Conservation (phyloP, 352 stramenopile genomes). For the Pythium phragmiticola region DNA sequence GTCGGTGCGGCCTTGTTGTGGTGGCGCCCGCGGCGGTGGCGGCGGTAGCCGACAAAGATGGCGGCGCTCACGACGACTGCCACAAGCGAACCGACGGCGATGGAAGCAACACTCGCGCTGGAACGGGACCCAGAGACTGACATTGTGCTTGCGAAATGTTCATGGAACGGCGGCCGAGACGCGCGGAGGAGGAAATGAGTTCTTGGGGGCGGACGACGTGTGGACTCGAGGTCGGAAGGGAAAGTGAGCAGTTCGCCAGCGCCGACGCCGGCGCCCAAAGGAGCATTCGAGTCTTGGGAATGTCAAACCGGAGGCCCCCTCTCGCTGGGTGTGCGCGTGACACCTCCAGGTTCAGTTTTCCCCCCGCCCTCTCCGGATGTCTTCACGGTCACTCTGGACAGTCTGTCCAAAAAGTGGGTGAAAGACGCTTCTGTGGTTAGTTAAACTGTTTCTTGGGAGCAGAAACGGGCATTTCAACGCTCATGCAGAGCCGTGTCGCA, state of each 20-base stretch:
- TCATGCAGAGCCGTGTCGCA: too few species aligned
- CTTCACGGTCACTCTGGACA: not conserved
- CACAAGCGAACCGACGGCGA: conserved; percentile 4
- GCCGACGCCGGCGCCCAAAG: too few species aligned
- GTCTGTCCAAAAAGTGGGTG: too few species aligned
- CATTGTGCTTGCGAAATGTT: conserved; percentile 2
- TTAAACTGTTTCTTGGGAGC: too few species aligned
- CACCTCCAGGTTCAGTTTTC: not conserved
- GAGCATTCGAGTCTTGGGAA: not conserved
- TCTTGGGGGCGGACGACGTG: not conserved
- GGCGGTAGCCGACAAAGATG: conserved; percentile 8
- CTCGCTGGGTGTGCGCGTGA: not conserved
- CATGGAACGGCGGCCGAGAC: conserved; percentile 7
- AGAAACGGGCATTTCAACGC: too few species aligned
- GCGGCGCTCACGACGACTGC: conserved; percentile 9
- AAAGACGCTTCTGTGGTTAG: too few species aligned
- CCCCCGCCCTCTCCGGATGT: conserved; percentile 1
- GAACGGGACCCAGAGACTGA: conserved; percentile 8
- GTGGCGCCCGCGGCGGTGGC: conserved; percentile 4
- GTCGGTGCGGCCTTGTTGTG: not conserved
- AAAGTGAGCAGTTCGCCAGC: conserved; percentile 4
- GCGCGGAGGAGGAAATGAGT: not conserved
- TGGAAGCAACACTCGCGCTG: not conserved
- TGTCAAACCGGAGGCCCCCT: conserved; percentile 4
- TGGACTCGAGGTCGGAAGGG: conserved; percentile 1